Percentiles rank a stretch among this genome's conserved stretches.
Conservation (phyloP, 1,284 basidiomycete species). For the Albatrellus sp. region DNA sequence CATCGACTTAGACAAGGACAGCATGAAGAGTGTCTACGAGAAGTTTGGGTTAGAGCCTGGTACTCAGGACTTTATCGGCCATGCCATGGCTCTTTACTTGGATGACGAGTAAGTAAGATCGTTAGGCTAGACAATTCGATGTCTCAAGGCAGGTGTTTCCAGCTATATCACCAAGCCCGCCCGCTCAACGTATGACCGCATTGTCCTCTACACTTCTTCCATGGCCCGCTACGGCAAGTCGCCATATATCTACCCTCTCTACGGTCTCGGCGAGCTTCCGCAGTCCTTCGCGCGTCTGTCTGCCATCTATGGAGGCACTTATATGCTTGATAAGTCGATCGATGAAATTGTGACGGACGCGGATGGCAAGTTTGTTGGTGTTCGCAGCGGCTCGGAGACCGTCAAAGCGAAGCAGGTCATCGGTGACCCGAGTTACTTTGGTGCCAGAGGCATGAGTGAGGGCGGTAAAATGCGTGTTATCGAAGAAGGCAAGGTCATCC, state of each 20-base stretch:
- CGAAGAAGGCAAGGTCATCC: slow-evolving; percentile 90
- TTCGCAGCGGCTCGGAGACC: slow-evolving; percentile 82
- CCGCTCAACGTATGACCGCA: slow-evolving; percentile 86
- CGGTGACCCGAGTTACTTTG: slow-evolving; percentile 97
- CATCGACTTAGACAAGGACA: slow-evolving; percentile 75
- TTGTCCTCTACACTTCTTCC: slow-evolving; percentile 94
- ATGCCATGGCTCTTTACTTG: slow-evolving; percentile 97
- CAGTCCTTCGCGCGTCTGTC: slow-evolving; percentile 97
- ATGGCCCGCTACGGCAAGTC: slow-evolving; percentile 99
- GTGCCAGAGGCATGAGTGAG: slow-evolving; percentile 63
- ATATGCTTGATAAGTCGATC: slow-evolving; percentile 98
- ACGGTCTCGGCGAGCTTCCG: slow-evolving; percentile 97
- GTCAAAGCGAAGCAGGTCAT: slow-evolving; percentile 98
- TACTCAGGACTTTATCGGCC: slow-evolving; percentile 98
- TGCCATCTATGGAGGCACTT: slow-evolving; percentile 98
- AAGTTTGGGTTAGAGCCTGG: slow-evolving; percentile 97
- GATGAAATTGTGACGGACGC: slow-evolving; percentile 82
- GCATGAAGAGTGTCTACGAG: slow-evolving; percentile 90
- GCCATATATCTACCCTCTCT: slow-evolving; percentile 98
- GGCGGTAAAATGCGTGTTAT: slow-evolving; percentile 78
- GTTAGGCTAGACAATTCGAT: neutral
- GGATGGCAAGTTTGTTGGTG: slow-evolving; percentile 88
- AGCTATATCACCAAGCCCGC: slow-evolving; percentile 93
- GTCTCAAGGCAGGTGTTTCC: slow-evolving; percentile 7
- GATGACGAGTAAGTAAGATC: slow-evolving; percentile 83